Evolutionary conservation across 768 basidiomycete genomes (phyloP).

Genomic region (Leccinellum albellum): DNA sequence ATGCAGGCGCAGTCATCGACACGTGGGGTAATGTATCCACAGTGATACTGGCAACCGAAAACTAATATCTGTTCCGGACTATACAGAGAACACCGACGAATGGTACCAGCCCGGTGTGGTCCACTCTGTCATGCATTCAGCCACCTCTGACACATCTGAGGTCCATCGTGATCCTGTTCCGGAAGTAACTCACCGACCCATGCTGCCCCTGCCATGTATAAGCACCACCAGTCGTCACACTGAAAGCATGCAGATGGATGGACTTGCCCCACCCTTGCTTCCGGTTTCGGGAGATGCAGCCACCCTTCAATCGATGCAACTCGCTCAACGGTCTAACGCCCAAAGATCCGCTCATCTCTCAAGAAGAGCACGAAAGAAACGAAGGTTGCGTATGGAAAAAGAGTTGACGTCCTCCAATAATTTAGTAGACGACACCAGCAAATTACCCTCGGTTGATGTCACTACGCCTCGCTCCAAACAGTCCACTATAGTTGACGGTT

Average conservation of each 20-base stretch:
- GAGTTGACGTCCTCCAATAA: not conserved
- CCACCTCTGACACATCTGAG: constrained; percentile 7
- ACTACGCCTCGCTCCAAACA: constrained; percentile 3
- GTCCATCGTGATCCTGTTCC: not conserved
- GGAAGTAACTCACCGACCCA: not conserved
- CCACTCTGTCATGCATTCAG: constrained; percentile 12
- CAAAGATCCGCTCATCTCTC: not conserved
- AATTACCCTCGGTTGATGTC: not conserved
- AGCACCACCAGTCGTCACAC: not conserved
- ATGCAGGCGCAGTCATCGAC: constrained; percentile 33
- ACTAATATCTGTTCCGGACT: not conserved
- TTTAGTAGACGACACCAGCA: not conserved
- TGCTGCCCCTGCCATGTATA: not conserved
- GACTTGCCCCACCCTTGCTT: not conserved
- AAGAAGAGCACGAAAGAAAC: constrained; percentile 17
- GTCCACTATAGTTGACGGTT: not conserved
- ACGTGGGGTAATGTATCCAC: constrained; percentile 37
- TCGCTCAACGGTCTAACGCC: not conserved
- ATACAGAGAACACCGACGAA: constrained; percentile 18
- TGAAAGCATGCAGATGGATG: not conserved
- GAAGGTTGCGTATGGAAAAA: constrained; percentile 8
- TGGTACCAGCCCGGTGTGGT: constrained; percentile 22
- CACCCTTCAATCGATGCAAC: not conserved
- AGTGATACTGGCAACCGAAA: not conserved
- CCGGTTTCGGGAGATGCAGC: not conserved